A percentile compares a stretch with the other conserved stretches of the same genome.
These are phyloP conservation scores for Coniosporium tulheliwenetii DNA, from an alignment of 2,329 filamentous ascomycete species.

Conservation along the genomic window DNA sequence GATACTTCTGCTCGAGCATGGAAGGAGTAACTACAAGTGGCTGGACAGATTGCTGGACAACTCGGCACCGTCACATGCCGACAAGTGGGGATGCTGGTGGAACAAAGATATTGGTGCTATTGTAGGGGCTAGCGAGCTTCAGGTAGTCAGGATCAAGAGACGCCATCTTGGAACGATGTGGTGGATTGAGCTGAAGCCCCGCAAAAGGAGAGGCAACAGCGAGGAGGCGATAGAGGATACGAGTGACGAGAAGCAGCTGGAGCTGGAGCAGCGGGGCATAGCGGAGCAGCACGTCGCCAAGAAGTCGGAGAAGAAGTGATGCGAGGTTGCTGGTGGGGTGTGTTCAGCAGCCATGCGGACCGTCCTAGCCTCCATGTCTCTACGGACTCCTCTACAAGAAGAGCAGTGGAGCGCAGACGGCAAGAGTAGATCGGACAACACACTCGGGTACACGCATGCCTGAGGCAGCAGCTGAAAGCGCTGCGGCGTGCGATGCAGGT, in stretches of 20 bases:
- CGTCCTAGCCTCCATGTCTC: no score
- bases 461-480: no score
- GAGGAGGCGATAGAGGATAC: background rate
- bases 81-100: conserved; percentile 35
- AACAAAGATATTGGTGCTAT: conserved; percentile 35
- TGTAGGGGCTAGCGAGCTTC: conserved; percentile 29
- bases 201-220: conserved; percentile 13
- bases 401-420: no score
- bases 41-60: conserved; percentile 30
- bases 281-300: background rate
- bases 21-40: conserved; percentile 31
- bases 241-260: background rate
- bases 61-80: conserved; percentile 29
- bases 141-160: conserved; percentile 28
- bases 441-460: no score
- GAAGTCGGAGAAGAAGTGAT: background rate
- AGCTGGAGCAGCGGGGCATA: background rate
- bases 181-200: conserved; percentile 30
- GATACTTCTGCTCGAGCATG: conserved; percentile 34
- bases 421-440: no score
- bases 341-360: no score
- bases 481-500: no score
- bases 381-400: no score
- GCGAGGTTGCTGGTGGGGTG: background rate
- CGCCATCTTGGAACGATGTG: conserved; percentile 34